phyloP scores from a whole-genome alignment of 2,329 filamentous ascomycete species.

The Purpureocillium lavendulum region DNA sequence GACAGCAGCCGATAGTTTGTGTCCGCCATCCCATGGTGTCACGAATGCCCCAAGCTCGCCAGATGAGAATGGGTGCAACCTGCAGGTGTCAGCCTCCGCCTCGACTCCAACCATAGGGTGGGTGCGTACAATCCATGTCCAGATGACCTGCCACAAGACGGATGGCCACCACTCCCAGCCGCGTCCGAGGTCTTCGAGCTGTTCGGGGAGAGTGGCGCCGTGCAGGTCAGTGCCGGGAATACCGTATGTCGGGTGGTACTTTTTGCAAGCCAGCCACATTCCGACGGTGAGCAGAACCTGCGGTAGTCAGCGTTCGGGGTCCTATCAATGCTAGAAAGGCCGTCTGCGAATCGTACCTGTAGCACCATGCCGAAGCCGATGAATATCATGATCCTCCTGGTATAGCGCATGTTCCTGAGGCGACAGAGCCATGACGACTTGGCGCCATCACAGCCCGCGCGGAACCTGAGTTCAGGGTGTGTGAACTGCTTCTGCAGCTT shows the following conservation, averaged over 20 bases:
- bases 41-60: slow-evolving; percentile 48
- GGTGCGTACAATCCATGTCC: slow-evolving; percentile 38
- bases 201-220: slow-evolving; percentile 25
- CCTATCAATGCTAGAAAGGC: not conserved
- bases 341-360: slow-evolving; percentile 30
- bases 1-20: slow-evolving; percentile 45
- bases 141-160: slow-evolving; percentile 45
- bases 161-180: slow-evolving; percentile 56
- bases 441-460: slow-evolving; percentile 16
- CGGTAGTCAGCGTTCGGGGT: not conserved
- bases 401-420: slow-evolving; percentile 25
- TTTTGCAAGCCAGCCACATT: slow-evolving; percentile 48
- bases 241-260: slow-evolving; percentile 48
- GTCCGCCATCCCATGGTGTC: slow-evolving; percentile 57
- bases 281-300: slow-evolving; percentile 43
- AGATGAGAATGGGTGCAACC: slow-evolving; percentile 24
- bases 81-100: not conserved
- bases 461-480: slow-evolving; percentile 7
- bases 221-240: slow-evolving; percentile 26
- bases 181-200: slow-evolving; percentile 29
- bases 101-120: not conserved
- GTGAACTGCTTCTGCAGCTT: slow-evolving; percentile 36
- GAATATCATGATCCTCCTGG: slow-evolving; percentile 30
- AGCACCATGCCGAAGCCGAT: slow-evolving; percentile 38
- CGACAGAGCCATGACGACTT: slow-evolving; percentile 22